These are phyloP conservation scores for Alnus rubra DNA, from an alignment of 306 rosid species.

Conservation along the genomic window DNA sequence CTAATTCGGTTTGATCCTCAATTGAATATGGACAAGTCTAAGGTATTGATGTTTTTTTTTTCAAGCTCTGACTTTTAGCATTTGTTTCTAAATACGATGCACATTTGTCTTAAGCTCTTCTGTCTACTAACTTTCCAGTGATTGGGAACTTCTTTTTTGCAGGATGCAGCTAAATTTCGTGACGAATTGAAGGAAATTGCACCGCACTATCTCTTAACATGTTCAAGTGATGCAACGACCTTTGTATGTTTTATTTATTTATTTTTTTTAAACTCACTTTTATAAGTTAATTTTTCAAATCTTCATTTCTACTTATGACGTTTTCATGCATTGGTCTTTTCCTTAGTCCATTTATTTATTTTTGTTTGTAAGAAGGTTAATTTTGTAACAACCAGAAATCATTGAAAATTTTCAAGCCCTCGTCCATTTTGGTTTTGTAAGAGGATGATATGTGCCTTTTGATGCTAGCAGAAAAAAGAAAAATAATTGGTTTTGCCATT, in stretches of 20 bases:
- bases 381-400: not conserved
- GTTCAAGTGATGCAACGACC: slow-evolving; percentile 90
- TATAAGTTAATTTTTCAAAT: not conserved
- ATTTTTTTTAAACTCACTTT: not conserved
- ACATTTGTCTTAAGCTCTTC: not conserved
- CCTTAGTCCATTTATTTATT: not conserved
- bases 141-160: not conserved
- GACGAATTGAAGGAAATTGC: slow-evolving; percentile 78
- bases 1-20: not conserved
- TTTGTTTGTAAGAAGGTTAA: not conserved
- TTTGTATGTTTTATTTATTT: slow-evolving; percentile 44
- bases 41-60: not conserved
- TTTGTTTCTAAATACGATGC: slow-evolving; percentile 5
- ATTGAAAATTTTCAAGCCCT: not conserved
- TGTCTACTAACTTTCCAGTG: slow-evolving; percentile 7
- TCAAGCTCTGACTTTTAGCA: not conserved
- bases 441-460: slow-evolving; percentile 14
- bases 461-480: not conserved
- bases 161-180: slow-evolving; percentile 94
- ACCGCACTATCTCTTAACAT: slow-evolving; percentile 78
- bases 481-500: not conserved
- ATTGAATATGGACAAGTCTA: not conserved
- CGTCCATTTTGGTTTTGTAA: slow-evolving; percentile 25
- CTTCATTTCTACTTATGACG: not conserved
- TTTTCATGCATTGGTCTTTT: not conserved